Base-by-base conservation (phyloP, 164 flowering plant genomes). In the Hamamelis virginiana region DNA sequence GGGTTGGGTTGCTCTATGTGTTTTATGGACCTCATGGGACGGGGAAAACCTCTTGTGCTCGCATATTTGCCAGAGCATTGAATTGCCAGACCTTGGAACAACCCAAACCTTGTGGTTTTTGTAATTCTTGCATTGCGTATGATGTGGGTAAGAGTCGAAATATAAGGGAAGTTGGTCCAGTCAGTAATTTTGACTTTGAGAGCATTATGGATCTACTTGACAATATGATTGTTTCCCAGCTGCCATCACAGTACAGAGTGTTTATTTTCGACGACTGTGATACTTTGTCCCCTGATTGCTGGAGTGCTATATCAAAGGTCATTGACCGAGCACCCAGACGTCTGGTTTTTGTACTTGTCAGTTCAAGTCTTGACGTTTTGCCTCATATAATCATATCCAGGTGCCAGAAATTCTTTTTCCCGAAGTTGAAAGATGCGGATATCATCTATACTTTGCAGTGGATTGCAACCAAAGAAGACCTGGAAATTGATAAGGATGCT, bases 21-120 rank as follows among this genome's bases (percentile, higher is more conserved):
- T 96, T 96, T 73, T 84, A 93, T 75, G 99, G 99, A 18, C 97
- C 98, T 71, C 97, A 88, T 78, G 99, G 99, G 18, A 93, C 97
- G 1, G 99, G 99, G 22, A 96, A 96, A 75, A 92, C 99, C 38
- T 96, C 99, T 0, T 91, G 91, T 60, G 98, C 99, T 47, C 92
- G 95, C 5, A 83, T 96, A 71, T 91, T 96, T 80, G 88, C 98
- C 18, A 81, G 94, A 77, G 95, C 97, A 33, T 81, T 96, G 47
- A 96, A 88, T 75, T 96, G 99, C 74, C 88, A 82, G 68, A 88
- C 99, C 56, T 13, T 70, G 41, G 95, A 89, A 43, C 84, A 82
- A 64, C 85, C 90, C 5, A 90, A 87, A 70, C 99, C 99, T 55
- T 96, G 99, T 76, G 96, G 95, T 23, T 77, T 69, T 69, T 96